Base-by-base conservation (phyloP, 2,329 filamentous ascomycete species). In the Trichophyton simii region DNA sequence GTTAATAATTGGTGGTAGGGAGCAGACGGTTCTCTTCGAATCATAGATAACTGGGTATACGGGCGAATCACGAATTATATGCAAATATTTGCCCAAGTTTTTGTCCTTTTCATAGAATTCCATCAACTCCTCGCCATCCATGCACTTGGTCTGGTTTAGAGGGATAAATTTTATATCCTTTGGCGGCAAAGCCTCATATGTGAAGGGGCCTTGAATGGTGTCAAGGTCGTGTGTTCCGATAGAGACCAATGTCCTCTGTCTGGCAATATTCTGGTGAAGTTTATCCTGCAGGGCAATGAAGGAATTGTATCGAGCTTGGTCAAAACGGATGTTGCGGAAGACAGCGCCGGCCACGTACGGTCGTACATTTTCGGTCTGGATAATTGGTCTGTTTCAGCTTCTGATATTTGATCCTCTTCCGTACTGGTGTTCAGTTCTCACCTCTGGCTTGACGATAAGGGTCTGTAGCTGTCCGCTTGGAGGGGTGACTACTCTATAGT, bases 221-320 rank as follows among this genome's bases (percentile, higher is more conserved):
- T 97, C 91, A 65, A 97, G 80, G 73, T 99, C 92, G 75, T 99
- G 94, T 2, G 94, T 99, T 68, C 94, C 94, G 71, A 99, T 96
- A 22, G 92, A 88, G n/a, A 96, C 92, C 55, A 99, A 78, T 0
- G 92, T 96, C 69, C 94, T 82, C 75, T 97, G 89, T 64, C 94
- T 85, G 57, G 94, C 95, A 66, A 99, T 79, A 72, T 99, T 99
- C 73, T 92, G 88, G 78, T 99, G 94, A 57, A 99, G 83, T 79
- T 99, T 99, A 78, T 99, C 95, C 78, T 99, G 94, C 57, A 99
- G 82, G 61, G 87, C 84, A 72, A 99, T 99, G 87, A 99, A 99
- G 71, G 91, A 96, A 68, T 95, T 89, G 75, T 99, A 99, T 67
- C 88, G 83, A 67, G 87, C 89, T 78, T 94, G 82, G 68, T 89